Conservation (phyloP, 2,329 filamentous ascomycete species). For the Sporothrix luriei region DNA sequence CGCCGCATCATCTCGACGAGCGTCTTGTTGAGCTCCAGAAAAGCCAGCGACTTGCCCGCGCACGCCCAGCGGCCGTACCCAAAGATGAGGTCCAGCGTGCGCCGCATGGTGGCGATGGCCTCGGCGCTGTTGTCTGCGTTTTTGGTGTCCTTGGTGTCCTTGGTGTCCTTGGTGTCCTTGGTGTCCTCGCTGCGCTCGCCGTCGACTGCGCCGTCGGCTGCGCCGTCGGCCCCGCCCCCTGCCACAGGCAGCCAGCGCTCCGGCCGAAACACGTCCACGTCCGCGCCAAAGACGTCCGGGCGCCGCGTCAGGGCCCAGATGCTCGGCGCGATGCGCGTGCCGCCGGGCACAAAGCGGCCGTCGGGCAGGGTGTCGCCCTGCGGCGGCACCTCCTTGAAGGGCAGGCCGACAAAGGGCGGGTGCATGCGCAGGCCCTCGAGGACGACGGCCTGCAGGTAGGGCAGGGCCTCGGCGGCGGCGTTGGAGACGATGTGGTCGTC, state of each 20-base stretch:
- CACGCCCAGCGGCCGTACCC: conserved; percentile 47
- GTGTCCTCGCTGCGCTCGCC: not conserved
- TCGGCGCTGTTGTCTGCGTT: not conserved
- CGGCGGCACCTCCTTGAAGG: conserved; percentile 42
- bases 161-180: conserved; percentile 33
- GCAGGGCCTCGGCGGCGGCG: conserved; percentile 46
- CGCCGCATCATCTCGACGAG: conserved; percentile 36
- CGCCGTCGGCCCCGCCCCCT: no score
- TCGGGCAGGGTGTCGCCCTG: conserved; percentile 46
- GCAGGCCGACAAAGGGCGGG: conserved; percentile 47
- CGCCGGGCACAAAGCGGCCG: conserved; percentile 50
- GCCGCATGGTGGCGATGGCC: conserved; percentile 37
- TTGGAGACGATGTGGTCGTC: conserved; percentile 17
- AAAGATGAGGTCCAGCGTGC: conserved; percentile 46
- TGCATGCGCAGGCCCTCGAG: conserved; percentile 53
- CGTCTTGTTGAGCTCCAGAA: conserved; percentile 48
- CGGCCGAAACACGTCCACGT: conserved; percentile 50
- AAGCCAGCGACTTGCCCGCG: conserved; percentile 48
- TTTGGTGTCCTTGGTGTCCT: conserved; percentile 26
- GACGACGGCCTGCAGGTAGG: conserved; percentile 55
- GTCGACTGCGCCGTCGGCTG: no score
- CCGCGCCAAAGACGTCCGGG: conserved; percentile 44
- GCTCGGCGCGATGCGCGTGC: conserved; percentile 46
- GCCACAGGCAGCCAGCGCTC: conserved; percentile 52
- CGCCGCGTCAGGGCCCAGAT: conserved; percentile 44